Conservation (phyloP, 1,284 basidiomycete genomes). For the Pseudozyma thailandica region DNA sequence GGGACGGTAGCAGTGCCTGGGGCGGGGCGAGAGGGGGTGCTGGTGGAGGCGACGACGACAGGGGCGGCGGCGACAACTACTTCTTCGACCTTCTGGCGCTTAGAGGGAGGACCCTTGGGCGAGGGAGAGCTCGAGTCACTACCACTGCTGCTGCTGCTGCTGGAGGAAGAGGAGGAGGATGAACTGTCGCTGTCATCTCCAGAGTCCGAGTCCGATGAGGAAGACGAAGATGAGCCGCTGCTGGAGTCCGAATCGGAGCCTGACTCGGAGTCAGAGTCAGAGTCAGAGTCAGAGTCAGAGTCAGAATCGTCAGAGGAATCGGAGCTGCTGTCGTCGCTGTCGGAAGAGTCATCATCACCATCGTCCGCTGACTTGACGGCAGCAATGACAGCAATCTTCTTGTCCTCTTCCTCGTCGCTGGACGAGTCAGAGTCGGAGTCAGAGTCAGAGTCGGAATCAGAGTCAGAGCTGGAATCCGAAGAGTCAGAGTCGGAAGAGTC, state of each 20-base stretch:
- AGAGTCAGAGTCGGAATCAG: slow-evolving; percentile 24
- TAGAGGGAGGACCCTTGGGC: slow-evolving; percentile 32
- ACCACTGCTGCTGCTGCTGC: slow-evolving; percentile 23
- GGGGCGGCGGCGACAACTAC: slow-evolving; percentile 3
- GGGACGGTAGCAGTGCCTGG: slow-evolving; percentile 4
- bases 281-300: slow-evolving; percentile 3
- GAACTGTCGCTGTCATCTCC: slow-evolving; percentile 12
- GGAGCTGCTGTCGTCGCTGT: slow-evolving; percentile 8
- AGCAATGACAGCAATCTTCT: neutral
- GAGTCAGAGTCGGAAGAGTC: slow-evolving; percentile 26
- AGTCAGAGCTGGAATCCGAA: slow-evolving; percentile 21
- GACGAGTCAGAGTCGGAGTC: slow-evolving; percentile 5
- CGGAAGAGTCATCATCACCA: slow-evolving; percentile 20
- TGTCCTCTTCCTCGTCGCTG: slow-evolving; percentile 12
- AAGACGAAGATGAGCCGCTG: slow-evolving; percentile 1
- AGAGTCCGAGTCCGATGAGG: neutral
- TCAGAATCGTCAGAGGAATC: slow-evolving; percentile 10
- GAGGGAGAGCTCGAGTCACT: slow-evolving; percentile 22
- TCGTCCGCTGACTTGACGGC: slow-evolving; percentile 2
- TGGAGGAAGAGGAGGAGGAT: slow-evolving; percentile 26
- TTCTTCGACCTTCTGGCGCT: slow-evolving; percentile 31
- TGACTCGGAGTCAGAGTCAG: slow-evolving; percentile 4
- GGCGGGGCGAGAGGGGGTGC: slow-evolving; percentile 11
- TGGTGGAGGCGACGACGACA: slow-evolving; percentile 5
- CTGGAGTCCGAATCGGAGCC: slow-evolving; percentile 18